Conservation (phyloP, 2,329 filamentous ascomycete species). For the Alternaria longipes region DNA sequence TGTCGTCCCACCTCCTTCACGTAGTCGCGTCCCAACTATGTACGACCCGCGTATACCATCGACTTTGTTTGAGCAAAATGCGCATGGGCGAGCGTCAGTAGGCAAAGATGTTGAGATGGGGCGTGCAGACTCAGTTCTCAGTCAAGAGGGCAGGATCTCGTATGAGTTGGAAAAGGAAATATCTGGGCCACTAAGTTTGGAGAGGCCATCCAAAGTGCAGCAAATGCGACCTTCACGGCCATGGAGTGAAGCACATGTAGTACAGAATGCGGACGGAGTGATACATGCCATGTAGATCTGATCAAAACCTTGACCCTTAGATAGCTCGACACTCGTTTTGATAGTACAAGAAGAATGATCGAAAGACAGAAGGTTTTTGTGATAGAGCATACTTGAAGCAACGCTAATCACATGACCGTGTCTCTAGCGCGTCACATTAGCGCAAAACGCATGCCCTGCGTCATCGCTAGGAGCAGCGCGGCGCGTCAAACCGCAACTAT, state of each 20-base stretch:
- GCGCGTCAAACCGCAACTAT: background rate
- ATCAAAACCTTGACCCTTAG: background rate
- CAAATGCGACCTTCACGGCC: conserved; percentile 37
- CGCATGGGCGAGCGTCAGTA: conserved; percentile 25
- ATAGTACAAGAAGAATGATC: background rate
- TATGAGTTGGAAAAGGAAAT: conserved; percentile 20
- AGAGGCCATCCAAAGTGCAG: conserved; percentile 25
- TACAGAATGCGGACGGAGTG: conserved; percentile 10
- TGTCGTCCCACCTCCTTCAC: conserved; percentile 20
- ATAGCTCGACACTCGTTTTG: conserved; percentile 1
- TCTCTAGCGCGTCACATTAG: conserved; percentile 27
- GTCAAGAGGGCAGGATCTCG: conserved; percentile 14
- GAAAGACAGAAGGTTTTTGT: background rate
- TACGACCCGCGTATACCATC: conserved; percentile 33
- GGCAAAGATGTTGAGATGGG: conserved; percentile 20
- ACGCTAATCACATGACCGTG: conserved; percentile 22
- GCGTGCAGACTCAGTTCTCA: conserved; percentile 29
- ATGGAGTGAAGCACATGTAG: conserved; percentile 38
- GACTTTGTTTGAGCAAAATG: conserved; percentile 22
- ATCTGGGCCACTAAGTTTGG: conserved; percentile 28
- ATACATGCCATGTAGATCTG: conserved; percentile 19
- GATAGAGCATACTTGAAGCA: too few species aligned
- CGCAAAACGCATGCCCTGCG: conserved; percentile 13
- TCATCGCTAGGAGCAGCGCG: conserved; percentile 5
- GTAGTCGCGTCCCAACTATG: conserved; percentile 34